Evolutionary conservation across 2,329 filamentous ascomycete species (phyloP).

Genomic region (Neopestalotiopsis sp.): DNA sequence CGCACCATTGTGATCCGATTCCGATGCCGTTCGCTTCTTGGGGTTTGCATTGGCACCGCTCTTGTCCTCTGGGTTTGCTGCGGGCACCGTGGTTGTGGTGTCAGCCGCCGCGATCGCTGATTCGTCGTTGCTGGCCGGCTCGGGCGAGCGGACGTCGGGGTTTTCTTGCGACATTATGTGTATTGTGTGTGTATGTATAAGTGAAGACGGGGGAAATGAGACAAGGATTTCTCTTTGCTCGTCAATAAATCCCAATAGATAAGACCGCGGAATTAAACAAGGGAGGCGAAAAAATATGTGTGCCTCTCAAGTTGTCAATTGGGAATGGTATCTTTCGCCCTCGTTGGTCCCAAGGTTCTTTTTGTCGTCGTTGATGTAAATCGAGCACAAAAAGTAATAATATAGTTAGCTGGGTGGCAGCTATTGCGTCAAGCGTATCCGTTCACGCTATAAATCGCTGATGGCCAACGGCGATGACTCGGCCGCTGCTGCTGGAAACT

Average conservation of each 20-base stretch:
- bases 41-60: conserved; percentile 28
- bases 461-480: conserved; percentile 27
- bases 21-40: conserved; percentile 38
- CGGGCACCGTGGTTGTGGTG: conserved; percentile 18
- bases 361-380: not conserved
- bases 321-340: conserved; percentile 11
- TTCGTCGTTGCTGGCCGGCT: conserved; percentile 26
- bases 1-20: conserved; percentile 39
- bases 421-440: conserved; percentile 22
- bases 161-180: conserved; percentile 31
- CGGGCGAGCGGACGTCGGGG: conserved; percentile 31
- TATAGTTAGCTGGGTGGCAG: conserved; percentile 17
- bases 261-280: not conserved
- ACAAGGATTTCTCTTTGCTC: not conserved
- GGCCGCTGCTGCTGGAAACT: conserved; percentile 21
- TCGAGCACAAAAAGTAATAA: conserved; percentile 11
- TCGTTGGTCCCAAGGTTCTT: not conserved
- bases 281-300: not conserved
- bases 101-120: conserved; percentile 18
- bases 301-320: not conserved
- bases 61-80: conserved; percentile 24
- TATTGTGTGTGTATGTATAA: not conserved
- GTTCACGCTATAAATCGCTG: conserved; percentile 24
- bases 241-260: not conserved
- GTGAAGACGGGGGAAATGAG: not conserved